Conservation (phyloP, 2,329 filamentous ascomycete genomes). For the Arthrobotrys sphaeroides region DNA sequence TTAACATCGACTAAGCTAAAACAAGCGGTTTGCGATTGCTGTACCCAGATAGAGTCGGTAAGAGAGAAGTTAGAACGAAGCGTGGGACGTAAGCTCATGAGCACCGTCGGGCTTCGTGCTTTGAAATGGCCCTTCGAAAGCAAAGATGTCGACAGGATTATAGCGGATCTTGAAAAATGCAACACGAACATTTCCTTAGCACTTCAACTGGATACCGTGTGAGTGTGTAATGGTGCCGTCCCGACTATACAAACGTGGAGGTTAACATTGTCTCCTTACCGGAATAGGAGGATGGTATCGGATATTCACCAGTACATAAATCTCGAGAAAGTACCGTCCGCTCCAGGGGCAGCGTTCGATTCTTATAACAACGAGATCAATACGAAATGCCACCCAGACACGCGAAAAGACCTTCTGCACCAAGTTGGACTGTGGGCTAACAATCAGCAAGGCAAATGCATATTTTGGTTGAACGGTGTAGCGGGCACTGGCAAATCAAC, state of each 20-base stretch:
- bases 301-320: constrained; percentile 18
- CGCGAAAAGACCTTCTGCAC: constrained; percentile 55
- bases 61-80: background rate
- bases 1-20: background rate
- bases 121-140: constrained; percentile 59
- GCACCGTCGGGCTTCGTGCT: constrained; percentile 55
- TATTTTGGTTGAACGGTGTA: constrained; percentile 61
- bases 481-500: constrained; percentile 59
- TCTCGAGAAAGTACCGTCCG: constrained; percentile 21
- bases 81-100: constrained; percentile 54
- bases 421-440: constrained; percentile 49
- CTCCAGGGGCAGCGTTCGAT: constrained; percentile 54
- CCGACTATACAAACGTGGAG: background rate
- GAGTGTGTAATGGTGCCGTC: constrained; percentile 17
- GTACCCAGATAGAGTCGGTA: background rate
- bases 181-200: constrained; percentile 58
- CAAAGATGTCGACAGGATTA: constrained; percentile 56
- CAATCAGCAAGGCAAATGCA: constrained; percentile 38
- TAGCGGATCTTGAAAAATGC: constrained; percentile 56
- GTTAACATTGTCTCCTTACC: background rate
- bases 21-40: background rate
- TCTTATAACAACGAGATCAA: constrained; percentile 52
- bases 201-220: constrained; percentile 58
- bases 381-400: constrained; percentile 54
- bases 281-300: background rate